Evolutionary conservation across 2,329 filamentous ascomycete genomes (phyloP).

Genomic region (Stagonosporopsis chrysanthemi): DNA sequence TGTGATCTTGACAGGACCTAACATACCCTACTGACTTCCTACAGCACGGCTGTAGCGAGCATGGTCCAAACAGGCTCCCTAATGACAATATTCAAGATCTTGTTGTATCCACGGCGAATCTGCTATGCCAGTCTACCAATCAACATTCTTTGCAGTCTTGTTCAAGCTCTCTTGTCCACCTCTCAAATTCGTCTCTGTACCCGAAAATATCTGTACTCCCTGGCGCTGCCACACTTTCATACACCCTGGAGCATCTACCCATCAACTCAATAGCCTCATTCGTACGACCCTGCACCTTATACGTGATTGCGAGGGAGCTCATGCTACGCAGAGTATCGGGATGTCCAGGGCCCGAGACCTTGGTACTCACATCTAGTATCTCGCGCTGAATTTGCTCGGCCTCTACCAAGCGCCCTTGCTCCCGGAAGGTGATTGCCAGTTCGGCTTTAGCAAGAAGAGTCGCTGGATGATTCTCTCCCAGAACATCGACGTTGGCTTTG

Average conservation of each 20-base stretch:
- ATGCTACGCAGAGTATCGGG: conserved; percentile 5
- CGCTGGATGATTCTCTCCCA: conserved; percentile 4
- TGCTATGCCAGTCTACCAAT: too few relatives aligned
- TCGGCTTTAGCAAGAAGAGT: conserved; percentile 8
- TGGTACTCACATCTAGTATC: conserved; percentile 5
- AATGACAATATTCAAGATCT: too few relatives aligned
- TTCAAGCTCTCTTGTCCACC: too few relatives aligned
- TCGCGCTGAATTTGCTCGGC: neutral
- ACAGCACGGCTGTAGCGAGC: too few relatives aligned
- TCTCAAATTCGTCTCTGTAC: too few relatives aligned
- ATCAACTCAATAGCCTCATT: neutral
- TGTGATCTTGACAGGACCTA: too few relatives aligned
- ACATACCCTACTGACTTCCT: too few relatives aligned
- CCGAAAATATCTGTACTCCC: neutral
- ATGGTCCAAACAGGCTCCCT: too few relatives aligned
- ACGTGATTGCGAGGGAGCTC: conserved; percentile 1
- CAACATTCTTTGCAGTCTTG: too few relatives aligned
- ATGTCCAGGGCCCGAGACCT: conserved; percentile 11
- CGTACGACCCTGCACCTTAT: neutral
- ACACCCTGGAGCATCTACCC: neutral
- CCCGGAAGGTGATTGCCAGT: neutral
- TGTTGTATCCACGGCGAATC: too few relatives aligned
- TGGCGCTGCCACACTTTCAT: neutral
- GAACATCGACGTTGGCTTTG: neutral
- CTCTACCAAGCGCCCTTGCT: conserved; percentile 12